Base-by-base conservation (phyloP, 2,329 filamentous ascomycete species). In the Colletotrichum lindemuthianum region DNA sequence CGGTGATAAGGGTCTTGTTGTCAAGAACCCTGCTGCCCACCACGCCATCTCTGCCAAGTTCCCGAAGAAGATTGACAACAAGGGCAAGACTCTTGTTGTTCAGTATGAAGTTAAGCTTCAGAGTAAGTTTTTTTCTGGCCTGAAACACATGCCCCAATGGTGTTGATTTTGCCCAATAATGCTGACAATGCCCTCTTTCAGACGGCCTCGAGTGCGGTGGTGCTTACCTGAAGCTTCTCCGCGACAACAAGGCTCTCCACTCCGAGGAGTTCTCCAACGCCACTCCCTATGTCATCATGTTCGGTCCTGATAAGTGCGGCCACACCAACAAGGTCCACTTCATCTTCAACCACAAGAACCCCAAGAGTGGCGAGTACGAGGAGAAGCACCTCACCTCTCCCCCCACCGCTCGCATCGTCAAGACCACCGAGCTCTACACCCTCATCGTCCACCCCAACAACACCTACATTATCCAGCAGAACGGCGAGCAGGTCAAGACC, bases 321-420 rank as follows among this genome's bases (percentile, higher is more conserved):
- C 88, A 93, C 78, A 98, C 93, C 81, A 99, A 99, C 90, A 98
- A 98, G 91, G 92, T 96, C 57, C 87, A 89, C 81, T 97, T 99
- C 84, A 99, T 99, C 81, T 97, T 99, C 89, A 96, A 96, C 83
- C 96, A 99, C 91, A 99, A 98, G 92, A 99, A 98, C 89, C 96
- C 96, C 77, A 97, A 97, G 92, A 97, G 93, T 50, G 95, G 95
- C 84, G 93, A 97, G 82, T 99, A 99, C 76, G 95, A 99, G 88
- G 96, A 99, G 92, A 99, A 99, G 90, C 96, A 99, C 83, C 87
- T 99, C 69, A 89, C 87, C 77, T 87, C 86, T 73, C 90, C 95
- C 69, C 94, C 96, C 67, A 86, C 90, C 65, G 94, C 94, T 76
- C 91, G 90, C 78, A 96, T 97, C 74, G 86, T 89, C 84, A 98